phyloP scores from a whole-genome alignment of 2,329 filamentous ascomycete genomes.

The Thyridium curvatum region DNA sequence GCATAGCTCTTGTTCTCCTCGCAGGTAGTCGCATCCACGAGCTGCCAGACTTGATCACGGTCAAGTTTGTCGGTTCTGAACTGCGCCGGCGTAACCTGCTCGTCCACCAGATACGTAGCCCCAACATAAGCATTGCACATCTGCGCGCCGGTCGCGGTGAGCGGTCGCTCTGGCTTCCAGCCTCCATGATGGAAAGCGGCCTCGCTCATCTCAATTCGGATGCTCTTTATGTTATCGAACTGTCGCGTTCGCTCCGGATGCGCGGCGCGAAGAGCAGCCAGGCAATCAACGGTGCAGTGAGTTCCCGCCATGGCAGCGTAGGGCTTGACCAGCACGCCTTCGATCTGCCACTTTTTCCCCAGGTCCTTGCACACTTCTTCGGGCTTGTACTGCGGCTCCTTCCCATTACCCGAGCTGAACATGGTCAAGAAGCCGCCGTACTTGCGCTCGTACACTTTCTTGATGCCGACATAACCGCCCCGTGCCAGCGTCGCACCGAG shows the following conservation, averaged over 20 bases:
- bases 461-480: conserved; percentile 32
- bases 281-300: conserved; percentile 26
- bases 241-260: conserved; percentile 14
- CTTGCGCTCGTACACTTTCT: conserved; percentile 29
- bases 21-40: conserved; percentile 20
- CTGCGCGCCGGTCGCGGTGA: conserved; percentile 28
- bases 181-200: conserved; percentile 26
- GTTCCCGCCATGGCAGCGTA: conserved; percentile 28
- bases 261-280: conserved; percentile 20
- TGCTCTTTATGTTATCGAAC: conserved; percentile 16
- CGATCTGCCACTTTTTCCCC: conserved; percentile 26
- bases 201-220: conserved; percentile 19
- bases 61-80: conserved; percentile 23
- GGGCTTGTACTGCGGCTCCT: background rate
- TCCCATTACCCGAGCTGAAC: conserved; percentile 20
- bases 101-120: conserved; percentile 28
- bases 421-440: conserved; percentile 35
- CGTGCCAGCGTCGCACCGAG: conserved; percentile 29
- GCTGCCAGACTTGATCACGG: conserved; percentile 24
- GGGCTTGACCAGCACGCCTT: conserved; percentile 26
- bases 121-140: conserved; percentile 28
- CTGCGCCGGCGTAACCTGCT: conserved; percentile 23
- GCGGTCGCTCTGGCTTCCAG: conserved; percentile 22
- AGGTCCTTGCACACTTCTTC: conserved; percentile 22
- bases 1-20: conserved; percentile 9